phyloP scores from a whole-genome alignment of 305 asterid genomes.

The Ruellia speciosa region DNA sequence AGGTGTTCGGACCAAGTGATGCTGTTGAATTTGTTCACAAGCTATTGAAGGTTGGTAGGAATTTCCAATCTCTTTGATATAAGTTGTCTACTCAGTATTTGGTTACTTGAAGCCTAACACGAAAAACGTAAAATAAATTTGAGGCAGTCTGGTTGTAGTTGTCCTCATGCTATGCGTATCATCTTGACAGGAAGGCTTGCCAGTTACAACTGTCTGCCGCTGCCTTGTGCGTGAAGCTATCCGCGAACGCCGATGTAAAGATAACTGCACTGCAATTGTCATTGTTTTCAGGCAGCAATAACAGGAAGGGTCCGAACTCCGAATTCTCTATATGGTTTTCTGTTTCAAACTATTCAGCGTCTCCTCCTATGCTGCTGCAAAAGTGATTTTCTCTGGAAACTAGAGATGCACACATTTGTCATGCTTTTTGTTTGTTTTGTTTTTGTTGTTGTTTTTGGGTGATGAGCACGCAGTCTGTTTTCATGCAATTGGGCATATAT shows the following conservation, averaged over 20 bases:
- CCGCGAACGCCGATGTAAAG: slow-evolving; percentile 77
- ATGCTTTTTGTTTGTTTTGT: too few species aligned
- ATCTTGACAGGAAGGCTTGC: slow-evolving; percentile 48
- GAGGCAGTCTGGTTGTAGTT: slow-evolving; percentile 3
- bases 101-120: slow-evolving; percentile 2
- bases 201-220: slow-evolving; percentile 57
- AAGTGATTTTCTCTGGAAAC: too few species aligned
- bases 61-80: slow-evolving; percentile 10
- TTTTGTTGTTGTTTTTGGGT: too few species aligned
- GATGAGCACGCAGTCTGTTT: too few species aligned
- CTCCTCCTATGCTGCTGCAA: too few species aligned
- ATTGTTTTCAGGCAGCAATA: slow-evolving; percentile 43
- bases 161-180: slow-evolving; percentile 8
- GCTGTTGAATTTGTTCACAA: slow-evolving; percentile 82
- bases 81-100: slow-evolving; percentile 4
- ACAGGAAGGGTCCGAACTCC: slow-evolving; percentile 1
- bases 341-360: too few species aligned
- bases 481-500: too few species aligned
- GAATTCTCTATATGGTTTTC: neutral
- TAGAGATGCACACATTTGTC: too few species aligned
- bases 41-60: slow-evolving; percentile 54
- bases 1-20: slow-evolving; percentile 94
- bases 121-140: neutral
- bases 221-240: slow-evolving; percentile 79
- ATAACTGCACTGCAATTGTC: slow-evolving; percentile 76